Conservation (phyloP, 2,329 filamentous ascomycete species). For the Gremmenia infestans region DNA sequence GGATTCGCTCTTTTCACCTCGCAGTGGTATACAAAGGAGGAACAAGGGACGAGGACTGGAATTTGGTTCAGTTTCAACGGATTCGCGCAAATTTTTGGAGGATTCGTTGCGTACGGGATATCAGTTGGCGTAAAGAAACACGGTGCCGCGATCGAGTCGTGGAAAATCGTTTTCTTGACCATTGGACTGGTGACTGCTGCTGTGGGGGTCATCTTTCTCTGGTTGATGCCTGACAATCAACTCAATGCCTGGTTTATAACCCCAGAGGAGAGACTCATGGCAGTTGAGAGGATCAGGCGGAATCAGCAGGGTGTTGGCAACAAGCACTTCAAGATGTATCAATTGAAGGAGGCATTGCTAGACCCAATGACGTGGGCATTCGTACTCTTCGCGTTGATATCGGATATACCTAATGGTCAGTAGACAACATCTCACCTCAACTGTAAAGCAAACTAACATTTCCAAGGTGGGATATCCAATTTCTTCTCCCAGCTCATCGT, state of each 20-base stretch:
- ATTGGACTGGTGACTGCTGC: conserved; percentile 42
- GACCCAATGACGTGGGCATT: conserved; percentile 32
- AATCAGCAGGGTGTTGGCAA: conserved; percentile 56
- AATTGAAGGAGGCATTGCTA: conserved; percentile 44
- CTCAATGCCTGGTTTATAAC: conserved; percentile 40
- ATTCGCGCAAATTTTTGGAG: conserved; percentile 58
- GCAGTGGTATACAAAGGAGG: conserved; percentile 68
- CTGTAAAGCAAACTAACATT: not conserved
- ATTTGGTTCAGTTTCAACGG: conserved; percentile 69
- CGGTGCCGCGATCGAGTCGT: conserved; percentile 46
- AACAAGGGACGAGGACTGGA: conserved; percentile 57
- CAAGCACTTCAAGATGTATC: conserved; percentile 46
- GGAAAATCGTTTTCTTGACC: conserved; percentile 54
- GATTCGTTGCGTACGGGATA: conserved; percentile 59
- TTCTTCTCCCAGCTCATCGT: conserved; percentile 56
- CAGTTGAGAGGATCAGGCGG: conserved; percentile 41
- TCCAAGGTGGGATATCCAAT: conserved; percentile 46
- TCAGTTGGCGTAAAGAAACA: conserved; percentile 45
- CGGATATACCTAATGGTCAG: conserved; percentile 29
- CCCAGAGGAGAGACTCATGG: conserved; percentile 40
- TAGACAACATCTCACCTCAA: not conserved
- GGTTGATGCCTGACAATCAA: conserved; percentile 40
- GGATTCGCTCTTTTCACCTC: conserved; percentile 64
- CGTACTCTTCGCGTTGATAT: conserved; percentile 41
- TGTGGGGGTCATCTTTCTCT: conserved; percentile 39